Evolutionary conservation across 2,329 filamentous ascomycete genomes (phyloP).

Genomic region (Cryphonectria radicalis): DNA sequence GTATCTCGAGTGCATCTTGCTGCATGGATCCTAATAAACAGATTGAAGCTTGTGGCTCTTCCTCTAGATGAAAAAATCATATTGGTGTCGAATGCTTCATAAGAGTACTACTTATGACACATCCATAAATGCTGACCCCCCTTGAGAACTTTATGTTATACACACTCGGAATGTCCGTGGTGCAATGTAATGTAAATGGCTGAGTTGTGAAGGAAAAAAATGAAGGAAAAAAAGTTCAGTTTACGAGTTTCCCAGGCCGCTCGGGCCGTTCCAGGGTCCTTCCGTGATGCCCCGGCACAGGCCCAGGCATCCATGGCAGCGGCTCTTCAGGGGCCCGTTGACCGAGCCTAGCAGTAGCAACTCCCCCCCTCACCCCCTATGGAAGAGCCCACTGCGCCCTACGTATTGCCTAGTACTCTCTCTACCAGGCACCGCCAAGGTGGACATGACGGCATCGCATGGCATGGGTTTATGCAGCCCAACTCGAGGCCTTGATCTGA

Average conservation of each 20-base stretch:
- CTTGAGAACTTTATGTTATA: not conserved
- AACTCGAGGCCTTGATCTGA: conserved; percentile 2
- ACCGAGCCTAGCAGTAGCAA: not conserved
- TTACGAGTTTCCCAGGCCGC: not conserved
- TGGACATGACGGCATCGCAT: conserved; percentile 2
- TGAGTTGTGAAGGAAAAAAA: not conserved
- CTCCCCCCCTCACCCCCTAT: not conserved
- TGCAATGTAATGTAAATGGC: not conserved
- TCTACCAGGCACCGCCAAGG: not conserved
- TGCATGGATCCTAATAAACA: not conserved
- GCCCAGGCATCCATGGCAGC: not conserved
- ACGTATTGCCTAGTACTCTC: not conserved
- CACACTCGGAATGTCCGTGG: not conserved
- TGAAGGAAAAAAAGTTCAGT: not conserved
- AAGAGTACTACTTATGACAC: not conserved
- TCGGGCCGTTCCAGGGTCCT: not conserved
- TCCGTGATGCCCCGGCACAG: not conserved
- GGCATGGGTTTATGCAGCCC: conserved; percentile 4
- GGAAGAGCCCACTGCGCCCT: not conserved
- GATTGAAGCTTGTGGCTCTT: not conserved
- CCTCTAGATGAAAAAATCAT: not conserved
- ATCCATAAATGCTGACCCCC: not conserved
- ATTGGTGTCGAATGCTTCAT: not conserved
- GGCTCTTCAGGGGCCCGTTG: not conserved
- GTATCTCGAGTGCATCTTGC: not conserved